These are phyloP conservation scores for Yarrowia divulgata DNA, from an alignment of 805 yeast species.

Conservation along the genomic window DNA sequence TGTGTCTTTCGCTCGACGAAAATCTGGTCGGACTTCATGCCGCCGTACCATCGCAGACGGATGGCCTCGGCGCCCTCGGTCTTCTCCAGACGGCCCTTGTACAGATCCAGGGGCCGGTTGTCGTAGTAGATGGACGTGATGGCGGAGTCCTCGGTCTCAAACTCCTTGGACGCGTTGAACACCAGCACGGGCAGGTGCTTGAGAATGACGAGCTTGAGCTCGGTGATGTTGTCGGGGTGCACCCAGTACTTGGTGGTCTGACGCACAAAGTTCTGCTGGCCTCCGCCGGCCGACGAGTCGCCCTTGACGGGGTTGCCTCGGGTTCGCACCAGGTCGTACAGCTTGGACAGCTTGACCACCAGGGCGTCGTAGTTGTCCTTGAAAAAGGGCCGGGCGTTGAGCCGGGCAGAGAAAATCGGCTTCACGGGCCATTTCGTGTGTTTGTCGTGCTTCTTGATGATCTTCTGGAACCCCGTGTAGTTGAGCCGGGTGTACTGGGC, in stretches of 20 bases:
- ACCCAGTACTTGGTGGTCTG: constrained; percentile 99
- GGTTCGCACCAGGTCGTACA: constrained; percentile 92
- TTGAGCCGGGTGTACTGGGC: constrained; percentile 93
- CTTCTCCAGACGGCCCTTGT: constrained; percentile 92
- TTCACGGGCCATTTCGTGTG: constrained; percentile 78
- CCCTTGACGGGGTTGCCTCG: constrained; percentile 95
- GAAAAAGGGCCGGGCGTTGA: constrained; percentile 93
- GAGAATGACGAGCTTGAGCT: constrained; percentile 86
- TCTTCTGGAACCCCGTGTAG: constrained; percentile 97
- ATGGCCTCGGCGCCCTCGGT: constrained; percentile 99
- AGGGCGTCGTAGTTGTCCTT: constrained; percentile 91
- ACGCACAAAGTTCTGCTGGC: constrained; percentile 96
- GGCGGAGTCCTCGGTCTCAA: constrained; percentile 92
- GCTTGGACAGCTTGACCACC: constrained; percentile 85
- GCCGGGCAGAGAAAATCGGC: constrained; percentile 92
- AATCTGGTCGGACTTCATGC: constrained; percentile 89
- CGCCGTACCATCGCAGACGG: constrained; percentile 98
- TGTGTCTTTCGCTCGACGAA: constrained; percentile 98
- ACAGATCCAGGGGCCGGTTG: constrained; percentile 84
- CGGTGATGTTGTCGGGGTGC: constrained; percentile 97
- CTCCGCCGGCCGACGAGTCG: constrained; percentile 97
- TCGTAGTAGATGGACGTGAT: constrained; percentile 97
- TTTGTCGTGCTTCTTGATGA: constrained; percentile 95
- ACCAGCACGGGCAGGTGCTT: constrained; percentile 97
- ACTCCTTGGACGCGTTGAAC: constrained; percentile 95